Evolutionary conservation across 306 rosid genomes (phyloP), one percentile per base, ranked within the genome.

Genomic region (Dryas octopetala): DNA sequence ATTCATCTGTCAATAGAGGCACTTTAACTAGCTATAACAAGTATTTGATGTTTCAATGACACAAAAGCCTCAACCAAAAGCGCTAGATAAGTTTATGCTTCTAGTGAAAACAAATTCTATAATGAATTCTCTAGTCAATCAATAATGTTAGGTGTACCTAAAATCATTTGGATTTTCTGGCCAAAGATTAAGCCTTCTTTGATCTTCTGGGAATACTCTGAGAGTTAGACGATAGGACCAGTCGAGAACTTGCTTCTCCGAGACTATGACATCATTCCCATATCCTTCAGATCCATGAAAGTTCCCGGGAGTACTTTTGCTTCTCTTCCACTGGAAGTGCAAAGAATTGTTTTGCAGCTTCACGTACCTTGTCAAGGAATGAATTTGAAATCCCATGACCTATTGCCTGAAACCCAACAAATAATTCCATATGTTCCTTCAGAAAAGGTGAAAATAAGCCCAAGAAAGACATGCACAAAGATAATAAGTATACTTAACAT

Each of bases 141-240:
- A 11, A 14, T 63, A 12, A 15, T 6, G 26, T 41, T 41, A 14
- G 32, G 41, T 41, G 16, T 91, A 87, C 96, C 90, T 79, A 73
- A 87, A 81, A 66, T 74, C 77, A 68, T 66, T n/a, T 15, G 96
- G 96, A 14, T 49, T 77, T 75, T 84, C 49, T 0, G 96, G 96
- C 96, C 96, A 91, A 71, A 72, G 16, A 64, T 83, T 59, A 73
- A 82, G 83, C 44, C 75, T 85, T 57, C 91, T 86, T 26, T 81
- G 74, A 68, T 84, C 83, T 75, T 86, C 66, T 44, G 98, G 98
- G 14, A 74, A 67, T 6, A 90, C 85, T 1, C 23, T 45, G 8
- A 90, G 81, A 78, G 79, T 87, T 53, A 93, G 14, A 50, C 94
- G 83, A 58, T 89, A 92, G n/a, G 71, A 83, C 94, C 98, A 93